Evolutionary conservation across 2,329 filamentous ascomycete species (phyloP).

Genomic region (Intubia oerlemansii): DNA sequence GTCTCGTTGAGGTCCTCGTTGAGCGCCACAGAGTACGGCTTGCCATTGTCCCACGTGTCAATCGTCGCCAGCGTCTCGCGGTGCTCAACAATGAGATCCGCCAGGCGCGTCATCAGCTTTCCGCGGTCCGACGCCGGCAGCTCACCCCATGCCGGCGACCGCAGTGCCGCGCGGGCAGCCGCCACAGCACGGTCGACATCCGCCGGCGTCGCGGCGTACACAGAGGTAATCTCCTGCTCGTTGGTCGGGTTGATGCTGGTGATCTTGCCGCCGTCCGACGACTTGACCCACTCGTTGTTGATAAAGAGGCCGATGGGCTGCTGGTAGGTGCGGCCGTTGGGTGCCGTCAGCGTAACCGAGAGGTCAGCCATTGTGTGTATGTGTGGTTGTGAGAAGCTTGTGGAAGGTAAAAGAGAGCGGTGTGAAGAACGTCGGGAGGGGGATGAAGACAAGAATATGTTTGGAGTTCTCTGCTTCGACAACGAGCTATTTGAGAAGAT

Average conservation of each 20-base stretch:
- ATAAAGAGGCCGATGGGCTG: conserved; percentile 63
- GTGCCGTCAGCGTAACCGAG: conserved; percentile 42
- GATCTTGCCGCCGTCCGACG: conserved; percentile 42
- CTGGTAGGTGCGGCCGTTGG: conserved; percentile 50
- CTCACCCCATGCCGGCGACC: conserved; percentile 4
- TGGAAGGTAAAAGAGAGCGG: background rate
- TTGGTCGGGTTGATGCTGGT: conserved; percentile 42
- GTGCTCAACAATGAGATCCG: conserved; percentile 19
- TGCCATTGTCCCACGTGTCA: conserved; percentile 70
- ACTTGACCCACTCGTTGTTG: conserved; percentile 58
- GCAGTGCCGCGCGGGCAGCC: conserved; percentile 7
- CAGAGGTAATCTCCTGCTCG: conserved; percentile 5
- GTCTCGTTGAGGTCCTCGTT: conserved; percentile 4
- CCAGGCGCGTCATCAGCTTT: conserved; percentile 21
- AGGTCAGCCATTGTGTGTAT: conserved; percentile 5
- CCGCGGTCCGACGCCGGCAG: conserved; percentile 12
- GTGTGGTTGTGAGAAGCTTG: background rate
- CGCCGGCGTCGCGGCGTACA: conserved; percentile 4
- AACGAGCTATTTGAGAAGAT: no score
- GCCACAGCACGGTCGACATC: conserved; percentile 7
- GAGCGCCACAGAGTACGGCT: conserved; percentile 20
- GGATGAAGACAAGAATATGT: no score
- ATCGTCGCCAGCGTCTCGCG: conserved; percentile 19
- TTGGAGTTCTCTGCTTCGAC: no score
- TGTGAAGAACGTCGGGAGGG: no score